Base-by-base conservation (phyloP, 805 yeast genomes). In the Yueomyces sinensis region DNA sequence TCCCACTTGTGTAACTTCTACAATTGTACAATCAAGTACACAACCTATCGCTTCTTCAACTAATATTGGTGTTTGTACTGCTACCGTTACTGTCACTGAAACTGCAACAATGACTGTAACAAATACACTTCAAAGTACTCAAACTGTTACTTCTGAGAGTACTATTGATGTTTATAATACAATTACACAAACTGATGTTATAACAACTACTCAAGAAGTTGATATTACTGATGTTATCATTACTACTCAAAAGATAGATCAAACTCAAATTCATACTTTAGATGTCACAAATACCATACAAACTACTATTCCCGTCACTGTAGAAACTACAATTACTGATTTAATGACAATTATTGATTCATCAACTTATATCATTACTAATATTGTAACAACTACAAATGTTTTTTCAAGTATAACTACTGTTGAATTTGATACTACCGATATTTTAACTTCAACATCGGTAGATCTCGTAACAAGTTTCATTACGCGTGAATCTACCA, bases 1-100 rank as follows among this genome's bases (percentile, higher is more conserved):
- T 15, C 37, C 44, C 1, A 29, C 35, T 13, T 38, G 45, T 32
- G 22, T 20, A 16, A 37, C 39, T 18, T 17, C 9, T 27, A 35
- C 36, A 9, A n/a, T n/a, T n/a, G 24, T 20, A 20, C 25, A 32
- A 20, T 20, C 19, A 29, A 13, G 13, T 17, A 22, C 24, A 19
- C 20, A 20, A 17, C 9, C 23, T 3, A 14, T 20, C 20, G 31
- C 15, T 14, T 32, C 37, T 13, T 7, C 24, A 7, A 11, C 24
- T 11, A 22, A 22, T 22, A 11, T 22, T 11, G 7, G 9, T 7
- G 11, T 15, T 31, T n/a, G 17, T 14, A 13, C 32, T n/a, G 33
- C 32, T 13, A 27, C 13, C 5, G 11, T 20, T 17, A 30, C 28
- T 29, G 25, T 30, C 3, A 34, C 33, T 25, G 28, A 30, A 30